Evolutionary conservation across 2,329 filamentous ascomycete genomes (phyloP).

Genomic region (Mycosphaerella arachidis): DNA sequence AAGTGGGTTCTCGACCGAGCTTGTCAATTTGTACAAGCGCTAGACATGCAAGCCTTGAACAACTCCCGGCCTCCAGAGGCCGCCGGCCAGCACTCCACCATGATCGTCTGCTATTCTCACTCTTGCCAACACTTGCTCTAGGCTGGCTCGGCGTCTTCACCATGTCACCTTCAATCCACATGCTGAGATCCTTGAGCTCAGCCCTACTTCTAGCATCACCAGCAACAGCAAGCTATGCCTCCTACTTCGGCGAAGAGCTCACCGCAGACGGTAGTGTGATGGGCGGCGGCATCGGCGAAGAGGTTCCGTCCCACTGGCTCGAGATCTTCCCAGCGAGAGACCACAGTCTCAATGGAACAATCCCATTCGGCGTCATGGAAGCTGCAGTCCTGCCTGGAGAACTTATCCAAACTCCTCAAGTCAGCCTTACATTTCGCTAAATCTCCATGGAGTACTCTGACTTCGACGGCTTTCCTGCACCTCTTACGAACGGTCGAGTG

Average conservation of each 20-base stretch:
- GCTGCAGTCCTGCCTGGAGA: constrained; percentile 37
- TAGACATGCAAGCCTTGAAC: neutral
- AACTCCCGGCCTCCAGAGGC: neutral
- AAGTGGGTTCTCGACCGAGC: neutral
- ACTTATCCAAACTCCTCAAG: constrained; percentile 34
- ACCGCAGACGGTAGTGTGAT: constrained; percentile 42
- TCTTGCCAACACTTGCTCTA: neutral
- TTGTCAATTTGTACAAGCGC: neutral
- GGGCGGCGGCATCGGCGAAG: constrained; percentile 46
- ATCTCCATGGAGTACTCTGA: constrained; percentile 38
- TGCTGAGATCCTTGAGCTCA: neutral
- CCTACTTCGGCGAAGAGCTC: constrained; percentile 46
- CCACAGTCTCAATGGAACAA: constrained; percentile 39
- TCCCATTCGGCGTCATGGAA: constrained; percentile 42
- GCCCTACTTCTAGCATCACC: neutral
- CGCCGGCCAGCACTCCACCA: neutral
- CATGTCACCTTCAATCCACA: neutral
- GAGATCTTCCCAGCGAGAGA: constrained; percentile 43
- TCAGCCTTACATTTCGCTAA: constrained; percentile 33
- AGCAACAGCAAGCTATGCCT: constrained; percentile 42
- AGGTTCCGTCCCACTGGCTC: constrained; percentile 47
- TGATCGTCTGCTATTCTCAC: neutral
- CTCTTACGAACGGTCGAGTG: constrained; percentile 43
- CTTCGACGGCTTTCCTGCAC: constrained; percentile 42
- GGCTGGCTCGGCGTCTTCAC: neutral